A percentile compares a stretch with the other conserved stretches of the same genome.
Evolutionary conservation across 192 early-diverging fungal species (phyloP).

Genomic region (Diversispora eburnea): DNA sequence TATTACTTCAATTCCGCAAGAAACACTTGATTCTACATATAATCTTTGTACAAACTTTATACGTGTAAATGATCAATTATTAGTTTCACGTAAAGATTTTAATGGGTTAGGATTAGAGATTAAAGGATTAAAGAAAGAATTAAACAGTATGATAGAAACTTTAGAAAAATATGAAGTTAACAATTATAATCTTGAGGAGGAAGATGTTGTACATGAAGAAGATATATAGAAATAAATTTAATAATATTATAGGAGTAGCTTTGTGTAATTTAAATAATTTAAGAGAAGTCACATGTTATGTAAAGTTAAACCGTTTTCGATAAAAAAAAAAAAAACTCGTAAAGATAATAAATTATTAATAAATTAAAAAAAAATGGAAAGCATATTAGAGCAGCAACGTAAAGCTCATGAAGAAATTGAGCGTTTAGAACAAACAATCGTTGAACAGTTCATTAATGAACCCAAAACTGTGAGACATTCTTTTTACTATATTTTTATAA

Average conservation of each 20-base stretch:
- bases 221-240: too few relatives aligned
- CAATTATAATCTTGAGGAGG: too few relatives aligned
- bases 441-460: constrained; percentile 72
- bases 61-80: neutral
- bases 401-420: constrained; percentile 88
- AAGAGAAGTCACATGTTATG: too few relatives aligned
- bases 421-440: constrained; percentile 83
- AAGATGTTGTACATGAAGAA: too few relatives aligned
- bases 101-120: constrained; percentile 7
- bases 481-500: constrained; percentile 12
- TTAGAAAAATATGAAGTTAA: neutral
- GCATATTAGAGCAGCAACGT: constrained; percentile 39
- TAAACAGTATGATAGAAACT: neutral
- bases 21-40: neutral
- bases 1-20: neutral
- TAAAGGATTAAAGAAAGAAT: constrained; percentile 4
- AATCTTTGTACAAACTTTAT: constrained; percentile 11
- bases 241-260: too few relatives aligned
- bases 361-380: constrained; percentile 19
- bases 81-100: neutral
- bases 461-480: constrained; percentile 55
- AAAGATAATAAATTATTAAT: too few relatives aligned
- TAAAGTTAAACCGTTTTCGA: too few relatives aligned
- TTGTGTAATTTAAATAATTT: too few relatives aligned
- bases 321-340: too few relatives aligned